phyloP scores from a whole-genome alignment of 2,329 filamentous ascomycete species.

The Diaporthe nobilis region DNA sequence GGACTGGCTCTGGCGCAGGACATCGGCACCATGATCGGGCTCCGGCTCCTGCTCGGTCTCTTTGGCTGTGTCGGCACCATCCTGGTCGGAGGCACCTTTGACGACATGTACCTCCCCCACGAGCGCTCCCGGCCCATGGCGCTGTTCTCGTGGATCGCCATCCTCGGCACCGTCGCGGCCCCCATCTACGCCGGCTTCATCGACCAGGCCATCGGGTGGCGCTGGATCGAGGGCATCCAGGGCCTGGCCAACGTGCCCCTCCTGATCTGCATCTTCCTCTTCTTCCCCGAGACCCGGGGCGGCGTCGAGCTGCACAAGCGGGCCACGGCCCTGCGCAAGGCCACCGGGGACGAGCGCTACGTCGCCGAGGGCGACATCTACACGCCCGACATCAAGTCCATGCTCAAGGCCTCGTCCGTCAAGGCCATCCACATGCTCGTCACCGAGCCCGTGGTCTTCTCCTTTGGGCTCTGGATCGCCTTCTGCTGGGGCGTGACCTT shows the following conservation, averaged over 20 bases:
- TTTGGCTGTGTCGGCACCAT: slow-evolving; percentile 66
- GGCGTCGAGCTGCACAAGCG: slow-evolving; percentile 57
- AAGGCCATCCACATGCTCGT: slow-evolving; percentile 47
- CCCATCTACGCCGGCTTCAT: slow-evolving; percentile 69
- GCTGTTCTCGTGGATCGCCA: slow-evolving; percentile 63
- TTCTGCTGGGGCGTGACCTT: slow-evolving; percentile 64
- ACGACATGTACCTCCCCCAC: slow-evolving; percentile 62
- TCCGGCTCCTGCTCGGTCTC: slow-evolving; percentile 61
- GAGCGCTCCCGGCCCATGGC: slow-evolving; percentile 62
- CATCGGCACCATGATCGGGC: slow-evolving; percentile 62
- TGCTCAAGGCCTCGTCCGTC: slow-evolving; percentile 63
- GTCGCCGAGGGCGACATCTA: slow-evolving; percentile 65
- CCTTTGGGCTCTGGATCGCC: slow-evolving; percentile 41
- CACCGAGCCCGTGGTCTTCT: slow-evolving; percentile 42
- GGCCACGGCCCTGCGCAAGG: slow-evolving; percentile 61
- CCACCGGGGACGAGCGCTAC: slow-evolving; percentile 64
- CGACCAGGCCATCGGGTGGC: slow-evolving; percentile 65
- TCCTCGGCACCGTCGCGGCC: slow-evolving; percentile 65
- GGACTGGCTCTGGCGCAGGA: slow-evolving; percentile 62
- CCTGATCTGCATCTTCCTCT: slow-evolving; percentile 44
- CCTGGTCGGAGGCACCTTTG: slow-evolving; percentile 64
- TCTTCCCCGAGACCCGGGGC: slow-evolving; percentile 49
- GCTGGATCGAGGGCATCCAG: slow-evolving; percentile 68
- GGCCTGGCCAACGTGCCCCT: slow-evolving; percentile 64
- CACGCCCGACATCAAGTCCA: slow-evolving; percentile 61